Conservation (phyloP, 495 filamentous ascomycete genomes). For the Polyplosphaeria fusca region DNA sequence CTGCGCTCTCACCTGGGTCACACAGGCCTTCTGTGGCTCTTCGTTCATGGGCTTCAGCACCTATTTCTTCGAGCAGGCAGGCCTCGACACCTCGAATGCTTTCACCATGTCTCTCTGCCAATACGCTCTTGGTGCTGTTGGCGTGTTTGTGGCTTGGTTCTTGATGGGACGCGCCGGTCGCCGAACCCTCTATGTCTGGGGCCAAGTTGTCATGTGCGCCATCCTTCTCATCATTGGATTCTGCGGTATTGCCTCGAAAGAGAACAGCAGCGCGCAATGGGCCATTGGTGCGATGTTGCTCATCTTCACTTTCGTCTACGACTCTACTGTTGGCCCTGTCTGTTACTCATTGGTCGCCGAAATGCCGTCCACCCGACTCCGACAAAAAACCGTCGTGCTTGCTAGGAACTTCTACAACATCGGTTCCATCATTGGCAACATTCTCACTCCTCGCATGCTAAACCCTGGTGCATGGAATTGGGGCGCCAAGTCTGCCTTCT, state of each 20-base stretch:
- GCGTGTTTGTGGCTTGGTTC: conserved; percentile 70
- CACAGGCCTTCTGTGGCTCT: conserved; percentile 75
- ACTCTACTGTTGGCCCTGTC: conserved; percentile 73
- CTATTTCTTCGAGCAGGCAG: conserved; percentile 74
- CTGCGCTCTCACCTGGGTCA: conserved; percentile 75
- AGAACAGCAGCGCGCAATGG: conserved; percentile 53
- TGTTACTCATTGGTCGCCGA: conserved; percentile 76
- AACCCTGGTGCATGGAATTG: conserved; percentile 73
- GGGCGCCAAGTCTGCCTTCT: conserved; percentile 76
- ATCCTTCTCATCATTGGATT: conserved; percentile 75
- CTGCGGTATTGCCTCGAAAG: conserved; percentile 58
- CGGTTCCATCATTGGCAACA: conserved; percentile 63
- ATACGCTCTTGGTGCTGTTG: conserved; percentile 72
- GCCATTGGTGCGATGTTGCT: conserved; percentile 71
- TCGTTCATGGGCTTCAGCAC: conserved; percentile 64
- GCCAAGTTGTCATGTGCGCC: conserved; percentile 59
- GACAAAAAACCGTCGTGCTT: conserved; percentile 67
- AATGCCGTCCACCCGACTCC: conserved; percentile 67
- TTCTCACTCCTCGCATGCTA: conserved; percentile 57
- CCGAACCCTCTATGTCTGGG: conserved; percentile 66
- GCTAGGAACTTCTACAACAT: conserved; percentile 70
- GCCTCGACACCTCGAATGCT: conserved; percentile 54
- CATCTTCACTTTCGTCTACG: conserved; percentile 70
- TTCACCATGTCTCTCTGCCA: conserved; percentile 72
- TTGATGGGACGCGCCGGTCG: conserved; percentile 70